A percentile compares a stretch with the other conserved stretches of the same genome.
Evolutionary conservation across 2,329 filamentous ascomycete species (phyloP).

Genomic region (Davidsoniella virescens): DNA sequence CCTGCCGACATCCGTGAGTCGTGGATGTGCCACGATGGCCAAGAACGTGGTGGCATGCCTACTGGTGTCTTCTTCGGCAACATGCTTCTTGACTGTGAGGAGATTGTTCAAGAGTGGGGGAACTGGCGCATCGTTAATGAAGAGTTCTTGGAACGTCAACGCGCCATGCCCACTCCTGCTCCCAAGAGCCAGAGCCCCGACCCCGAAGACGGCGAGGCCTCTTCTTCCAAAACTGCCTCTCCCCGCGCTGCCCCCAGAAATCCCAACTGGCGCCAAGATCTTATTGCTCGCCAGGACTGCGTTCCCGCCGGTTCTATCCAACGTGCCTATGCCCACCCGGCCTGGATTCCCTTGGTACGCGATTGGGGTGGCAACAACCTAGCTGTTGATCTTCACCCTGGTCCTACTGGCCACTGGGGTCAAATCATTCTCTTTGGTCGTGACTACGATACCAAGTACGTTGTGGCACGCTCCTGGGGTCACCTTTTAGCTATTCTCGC

Average conservation of each 20-base stretch:
- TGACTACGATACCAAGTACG: slow-evolving; percentile 97
- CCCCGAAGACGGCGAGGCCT: slow-evolving; percentile 48
- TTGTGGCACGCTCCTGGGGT: slow-evolving; percentile 82
- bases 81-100: slow-evolving; percentile 95
- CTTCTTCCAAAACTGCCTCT: slow-evolving; percentile 42
- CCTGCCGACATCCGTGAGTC: slow-evolving; percentile 91
- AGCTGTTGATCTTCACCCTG: slow-evolving; percentile 81
- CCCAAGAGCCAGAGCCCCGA: slow-evolving; percentile 40
- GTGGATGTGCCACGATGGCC: slow-evolving; percentile 81
- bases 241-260: slow-evolving; percentile 27
- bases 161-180: slow-evolving; percentile 20
- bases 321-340: slow-evolving; percentile 82
- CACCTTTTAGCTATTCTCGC: slow-evolving; percentile 73
- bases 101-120: slow-evolving; percentile 94
- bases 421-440: slow-evolving; percentile 93
- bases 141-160: slow-evolving; percentile 56
- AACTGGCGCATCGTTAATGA: slow-evolving; percentile 92
- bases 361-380: slow-evolving; percentile 99
- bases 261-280: slow-evolving; percentile 62
- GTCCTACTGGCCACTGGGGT: slow-evolving; percentile 80
- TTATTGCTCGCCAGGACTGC: slow-evolving; percentile 70
- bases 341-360: slow-evolving; percentile 88
- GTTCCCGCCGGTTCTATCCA: slow-evolving; percentile 77
- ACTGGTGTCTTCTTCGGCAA: slow-evolving; percentile 85
- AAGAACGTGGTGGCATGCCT: slow-evolving; percentile 79